A percentile compares a stretch with the other conserved stretches of the same genome.
phyloP scores from a whole-genome alignment of 805 yeast genomes.

The Grigorovia humatica region DNA sequence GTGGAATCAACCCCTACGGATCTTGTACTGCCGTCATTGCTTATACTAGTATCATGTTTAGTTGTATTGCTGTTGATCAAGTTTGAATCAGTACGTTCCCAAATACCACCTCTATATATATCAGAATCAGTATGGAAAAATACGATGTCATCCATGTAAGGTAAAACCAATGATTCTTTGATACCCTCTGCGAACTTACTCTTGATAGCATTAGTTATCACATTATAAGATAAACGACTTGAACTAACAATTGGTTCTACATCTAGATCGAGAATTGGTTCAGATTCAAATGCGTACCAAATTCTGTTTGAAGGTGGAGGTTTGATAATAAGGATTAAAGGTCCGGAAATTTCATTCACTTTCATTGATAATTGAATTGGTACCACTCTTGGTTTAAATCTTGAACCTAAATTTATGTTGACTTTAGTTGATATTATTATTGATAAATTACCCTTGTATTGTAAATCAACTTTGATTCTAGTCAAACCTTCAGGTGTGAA shows the following conservation, averaged over 20 bases:
- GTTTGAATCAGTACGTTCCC: slow-evolving; percentile 39
- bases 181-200: slow-evolving; percentile 71
- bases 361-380: slow-evolving; percentile 62
- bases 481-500: slow-evolving; percentile 75
- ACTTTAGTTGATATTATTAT: slow-evolving; percentile 74
- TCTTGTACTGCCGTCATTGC: neutral
- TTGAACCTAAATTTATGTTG: slow-evolving; percentile 61
- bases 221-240: slow-evolving; percentile 62
- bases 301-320: slow-evolving; percentile 86
- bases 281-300: slow-evolving; percentile 80
- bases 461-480: slow-evolving; percentile 47
- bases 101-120: slow-evolving; percentile 83
- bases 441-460: slow-evolving; percentile 68
- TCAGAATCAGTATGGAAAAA: slow-evolving; percentile 58
- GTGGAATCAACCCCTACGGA: neutral
- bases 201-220: slow-evolving; percentile 72
- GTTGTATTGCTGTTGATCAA: neutral
- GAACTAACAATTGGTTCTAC: slow-evolving; percentile 91
- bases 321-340: slow-evolving; percentile 56
- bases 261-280: slow-evolving; percentile 64
- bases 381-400: slow-evolving; percentile 67
- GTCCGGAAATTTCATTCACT: slow-evolving; percentile 62
- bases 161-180: slow-evolving; percentile 69
- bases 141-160: slow-evolving; percentile 80
- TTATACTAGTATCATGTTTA: neutral